Evolutionary conservation across 768 basidiomycete species (phyloP).

Genomic region (Kwoniella pini): DNA sequence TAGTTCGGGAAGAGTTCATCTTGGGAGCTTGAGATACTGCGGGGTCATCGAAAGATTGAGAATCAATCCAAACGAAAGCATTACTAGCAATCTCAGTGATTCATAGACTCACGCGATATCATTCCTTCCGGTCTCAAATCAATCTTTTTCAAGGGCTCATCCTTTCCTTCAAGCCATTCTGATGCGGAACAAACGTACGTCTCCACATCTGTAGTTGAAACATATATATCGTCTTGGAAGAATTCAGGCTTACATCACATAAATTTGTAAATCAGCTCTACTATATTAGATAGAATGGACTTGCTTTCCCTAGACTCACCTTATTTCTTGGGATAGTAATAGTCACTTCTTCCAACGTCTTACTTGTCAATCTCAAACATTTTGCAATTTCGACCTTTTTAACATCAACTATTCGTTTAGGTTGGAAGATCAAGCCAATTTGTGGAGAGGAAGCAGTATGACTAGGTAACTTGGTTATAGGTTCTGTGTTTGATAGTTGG

Average conservation of each 20-base stretch:
- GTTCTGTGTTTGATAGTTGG: slow-evolving; percentile 27
- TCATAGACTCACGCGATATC: slow-evolving; percentile 43
- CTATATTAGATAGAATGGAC: no score
- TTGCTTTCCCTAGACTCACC: no score
- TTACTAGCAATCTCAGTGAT: background rate
- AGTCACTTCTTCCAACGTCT: slow-evolving; percentile 49
- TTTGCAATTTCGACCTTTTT: slow-evolving; percentile 52
- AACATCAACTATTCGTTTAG: slow-evolving; percentile 53
- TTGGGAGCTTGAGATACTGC: slow-evolving; percentile 55
- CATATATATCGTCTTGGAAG: slow-evolving; percentile 57
- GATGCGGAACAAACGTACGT: slow-evolving; percentile 18
- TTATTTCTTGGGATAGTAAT: slow-evolving; percentile 54
- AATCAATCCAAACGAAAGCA: background rate
- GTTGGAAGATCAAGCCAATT: slow-evolving; percentile 47
- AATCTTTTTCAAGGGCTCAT: slow-evolving; percentile 19
- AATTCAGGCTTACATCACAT: slow-evolving; percentile 42
- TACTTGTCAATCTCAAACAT: slow-evolving; percentile 49
- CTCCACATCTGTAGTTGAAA: slow-evolving; percentile 46
- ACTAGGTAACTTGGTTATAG: slow-evolving; percentile 48
- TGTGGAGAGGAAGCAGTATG: slow-evolving; percentile 52
- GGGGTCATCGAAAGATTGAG: background rate
- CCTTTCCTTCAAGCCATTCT: slow-evolving; percentile 48
- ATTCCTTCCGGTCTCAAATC: slow-evolving; percentile 50
- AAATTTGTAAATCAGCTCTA: no score
- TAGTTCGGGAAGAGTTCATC: slow-evolving; percentile 32